A percentile compares a stretch with the other conserved stretches of the same genome.
Evolutionary conservation across 441 rosid species (phyloP).

Genomic region (Euphorbia corollata): DNA sequence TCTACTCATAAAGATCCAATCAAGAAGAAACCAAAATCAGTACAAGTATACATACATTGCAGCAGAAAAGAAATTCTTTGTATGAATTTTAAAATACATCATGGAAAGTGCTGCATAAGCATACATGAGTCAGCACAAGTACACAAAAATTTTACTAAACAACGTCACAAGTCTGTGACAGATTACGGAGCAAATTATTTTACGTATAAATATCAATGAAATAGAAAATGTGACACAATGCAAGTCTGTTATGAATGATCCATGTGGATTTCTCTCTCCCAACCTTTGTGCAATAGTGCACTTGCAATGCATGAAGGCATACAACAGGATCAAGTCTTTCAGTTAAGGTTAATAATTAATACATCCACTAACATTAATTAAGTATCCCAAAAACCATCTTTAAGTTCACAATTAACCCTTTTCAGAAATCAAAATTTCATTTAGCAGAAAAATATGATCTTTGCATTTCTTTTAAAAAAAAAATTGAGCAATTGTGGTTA

Average conservation of each 20-base stretch:
- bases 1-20: slow-evolving; percentile 31
- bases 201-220: neutral
- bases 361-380: neutral
- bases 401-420: neutral
- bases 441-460: neutral
- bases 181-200: neutral
- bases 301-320: neutral
- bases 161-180: neutral
- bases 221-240: neutral
- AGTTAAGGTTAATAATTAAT: too few relatives aligned
- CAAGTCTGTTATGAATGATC: neutral
- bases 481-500: too few relatives aligned
- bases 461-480: neutral
- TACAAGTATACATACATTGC: neutral
- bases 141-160: neutral
- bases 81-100: neutral
- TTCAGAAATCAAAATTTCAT: neutral
- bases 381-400: neutral
- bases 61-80: neutral
- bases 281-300: neutral
- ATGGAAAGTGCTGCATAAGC: neutral
- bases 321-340: neutral
- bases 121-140: neutral
- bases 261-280: neutral
- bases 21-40: slow-evolving; percentile 17